A percentile compares a stretch with the other conserved stretches of the same genome.
Evolutionary conservation across 2,329 filamentous ascomycete genomes (phyloP).

Genomic region (Emmonsiellopsis sp.): DNA sequence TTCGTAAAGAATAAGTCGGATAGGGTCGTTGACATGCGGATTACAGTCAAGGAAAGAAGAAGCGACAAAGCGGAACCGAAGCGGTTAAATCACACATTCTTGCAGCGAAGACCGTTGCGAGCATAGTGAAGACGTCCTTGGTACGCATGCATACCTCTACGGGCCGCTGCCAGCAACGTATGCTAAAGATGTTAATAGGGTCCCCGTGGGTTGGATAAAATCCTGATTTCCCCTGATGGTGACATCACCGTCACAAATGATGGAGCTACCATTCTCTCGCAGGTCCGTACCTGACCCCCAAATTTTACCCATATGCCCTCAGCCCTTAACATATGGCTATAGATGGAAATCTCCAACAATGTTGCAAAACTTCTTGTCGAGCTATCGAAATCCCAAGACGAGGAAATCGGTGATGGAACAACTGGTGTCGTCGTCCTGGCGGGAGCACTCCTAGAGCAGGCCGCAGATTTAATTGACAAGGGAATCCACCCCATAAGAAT

Average conservation of each 20-base stretch:
- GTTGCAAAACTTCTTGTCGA: conserved; percentile 95
- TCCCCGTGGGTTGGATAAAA: conserved; percentile 94
- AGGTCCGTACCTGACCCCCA: conserved; percentile 31
- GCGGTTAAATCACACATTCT: conserved; percentile 98
- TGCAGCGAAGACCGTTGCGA: conserved; percentile 88
- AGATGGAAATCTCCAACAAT: conserved; percentile 99
- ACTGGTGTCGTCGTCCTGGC: conserved; percentile 96
- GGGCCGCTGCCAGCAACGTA: not conserved
- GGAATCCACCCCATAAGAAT: conserved; percentile 98
- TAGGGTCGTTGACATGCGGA: conserved; percentile 18
- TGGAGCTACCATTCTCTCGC: conserved; percentile 89
- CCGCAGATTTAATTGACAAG: conserved; percentile 97
- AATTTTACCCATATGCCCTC: not conserved
- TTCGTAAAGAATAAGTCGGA: not conserved
- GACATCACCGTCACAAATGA: conserved; percentile 99
- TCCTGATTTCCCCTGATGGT: conserved; percentile 94
- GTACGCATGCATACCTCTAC: conserved; percentile 29
- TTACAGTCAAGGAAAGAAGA: conserved; percentile 87
- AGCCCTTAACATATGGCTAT: conserved; percentile 7
- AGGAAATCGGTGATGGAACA: conserved; percentile 97
- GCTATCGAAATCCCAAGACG: conserved; percentile 95
- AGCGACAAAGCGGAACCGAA: conserved; percentile 90
- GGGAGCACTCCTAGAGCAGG: conserved; percentile 89
- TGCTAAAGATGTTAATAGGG: conserved; percentile 40
- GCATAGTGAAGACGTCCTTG: conserved; percentile 94